These are phyloP conservation scores for Spergularia bocconei DNA, from an alignment of 148 eudicot genomes.

Conservation along the genomic window DNA sequence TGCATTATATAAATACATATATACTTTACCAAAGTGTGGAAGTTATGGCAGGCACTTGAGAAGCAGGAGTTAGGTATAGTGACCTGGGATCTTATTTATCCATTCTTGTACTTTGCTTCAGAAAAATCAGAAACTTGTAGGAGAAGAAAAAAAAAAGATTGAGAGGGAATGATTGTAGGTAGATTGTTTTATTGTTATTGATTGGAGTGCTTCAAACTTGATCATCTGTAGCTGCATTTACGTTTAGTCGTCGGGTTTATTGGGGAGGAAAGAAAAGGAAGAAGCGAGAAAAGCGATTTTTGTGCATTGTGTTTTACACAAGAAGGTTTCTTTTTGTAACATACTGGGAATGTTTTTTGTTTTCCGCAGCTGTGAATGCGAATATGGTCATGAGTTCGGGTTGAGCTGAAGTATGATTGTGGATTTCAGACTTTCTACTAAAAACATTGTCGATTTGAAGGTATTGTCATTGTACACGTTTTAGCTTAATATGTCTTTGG, in stretches of 20 bases:
- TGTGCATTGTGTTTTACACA: background rate
- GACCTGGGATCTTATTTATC: constrained; percentile 12
- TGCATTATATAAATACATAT: constrained; percentile 8
- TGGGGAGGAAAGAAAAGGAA: background rate
- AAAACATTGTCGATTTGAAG: constrained; percentile 16
- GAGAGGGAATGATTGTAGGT: constrained; percentile 18
- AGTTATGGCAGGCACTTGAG: constrained; percentile 27
- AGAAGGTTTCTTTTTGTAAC: constrained; percentile 11
- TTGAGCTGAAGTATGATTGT: constrained; percentile 11
- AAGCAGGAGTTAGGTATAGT: constrained; percentile 25
- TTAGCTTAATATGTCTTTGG: background rate
- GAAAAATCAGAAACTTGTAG: background rate
- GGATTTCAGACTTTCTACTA: constrained; percentile 8
- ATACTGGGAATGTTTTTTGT: constrained; percentile 8
- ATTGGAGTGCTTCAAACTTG: constrained; percentile 1
- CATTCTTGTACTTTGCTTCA: constrained; percentile 27
- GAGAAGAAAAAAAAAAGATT: constrained; percentile 14
- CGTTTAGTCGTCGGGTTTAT: background rate
- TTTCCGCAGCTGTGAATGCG: constrained; percentile 1
- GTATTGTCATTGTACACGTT: constrained; percentile 5
- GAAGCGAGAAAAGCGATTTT: background rate
- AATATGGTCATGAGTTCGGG: constrained; percentile 4
- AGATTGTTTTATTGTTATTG: constrained; percentile 18
- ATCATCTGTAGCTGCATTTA: constrained; percentile 1
- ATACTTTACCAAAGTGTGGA: constrained; percentile 17